Conservation (phyloP, 768 basidiomycete species). For the Tricholoma bakamatsutake region DNA sequence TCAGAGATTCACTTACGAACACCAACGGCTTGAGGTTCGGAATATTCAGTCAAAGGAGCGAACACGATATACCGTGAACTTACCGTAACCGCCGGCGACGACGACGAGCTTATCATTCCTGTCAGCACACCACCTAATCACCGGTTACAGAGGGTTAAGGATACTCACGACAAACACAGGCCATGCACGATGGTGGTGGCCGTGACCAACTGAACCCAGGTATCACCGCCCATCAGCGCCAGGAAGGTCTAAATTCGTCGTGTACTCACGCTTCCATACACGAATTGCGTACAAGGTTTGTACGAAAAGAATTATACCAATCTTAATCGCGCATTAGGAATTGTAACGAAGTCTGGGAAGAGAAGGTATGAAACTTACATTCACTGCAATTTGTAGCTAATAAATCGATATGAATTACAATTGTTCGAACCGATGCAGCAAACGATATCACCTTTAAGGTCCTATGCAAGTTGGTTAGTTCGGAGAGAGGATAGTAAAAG, state of each 20-base stretch:
- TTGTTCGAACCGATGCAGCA: not conserved
- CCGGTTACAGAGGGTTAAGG: not conserved
- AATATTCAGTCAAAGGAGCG: not conserved
- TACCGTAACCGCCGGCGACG: conserved; percentile 17
- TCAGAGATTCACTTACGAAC: conserved; percentile 7
- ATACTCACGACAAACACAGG: conserved; percentile 13
- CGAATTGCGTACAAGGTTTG: conserved; percentile 25
- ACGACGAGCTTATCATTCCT: conserved; percentile 4
- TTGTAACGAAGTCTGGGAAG: not conserved
- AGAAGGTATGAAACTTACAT: conserved; percentile 10
- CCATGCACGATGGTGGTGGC: conserved; percentile 15
- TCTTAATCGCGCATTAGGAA: conserved; percentile 7
- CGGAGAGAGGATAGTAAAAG: not conserved
- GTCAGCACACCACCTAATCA: not conserved
- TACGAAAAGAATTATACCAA: conserved; percentile 21
- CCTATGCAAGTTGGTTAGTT: conserved; percentile 6
- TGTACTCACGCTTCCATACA: conserved; percentile 24
- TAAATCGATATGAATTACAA: not conserved
- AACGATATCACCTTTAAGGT: conserved; percentile 17
- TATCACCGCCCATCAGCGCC: not conserved
- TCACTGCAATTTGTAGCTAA: conserved; percentile 20
- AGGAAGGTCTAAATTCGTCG: not conserved
- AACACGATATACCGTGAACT: not conserved
- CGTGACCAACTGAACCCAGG: conserved; percentile 11
- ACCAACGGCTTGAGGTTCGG: conserved; percentile 11